Conservation (phyloP, 352 stramenopile genomes). For the Phytophthora sp. region DNA sequence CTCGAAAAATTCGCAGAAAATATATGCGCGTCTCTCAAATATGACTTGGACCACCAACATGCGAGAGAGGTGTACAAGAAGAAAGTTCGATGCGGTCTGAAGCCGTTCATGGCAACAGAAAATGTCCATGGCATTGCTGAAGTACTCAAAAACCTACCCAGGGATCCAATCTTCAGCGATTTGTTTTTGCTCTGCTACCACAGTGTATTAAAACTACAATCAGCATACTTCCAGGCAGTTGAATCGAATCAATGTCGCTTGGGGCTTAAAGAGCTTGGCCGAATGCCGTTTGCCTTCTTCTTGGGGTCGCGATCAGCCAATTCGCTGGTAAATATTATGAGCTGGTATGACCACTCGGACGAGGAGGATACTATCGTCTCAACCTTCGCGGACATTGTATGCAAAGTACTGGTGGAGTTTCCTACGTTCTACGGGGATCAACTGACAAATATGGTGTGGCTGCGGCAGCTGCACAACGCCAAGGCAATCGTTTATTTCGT, state of each 20-base stretch:
- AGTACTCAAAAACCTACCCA: constrained; percentile 81
- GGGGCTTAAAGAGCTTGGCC: constrained; percentile 49
- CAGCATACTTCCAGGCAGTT: constrained; percentile 63
- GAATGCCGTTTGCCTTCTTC: constrained; percentile 78
- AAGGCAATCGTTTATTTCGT: constrained; percentile 72
- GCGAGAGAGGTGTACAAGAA: constrained; percentile 81
- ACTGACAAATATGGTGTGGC: constrained; percentile 70
- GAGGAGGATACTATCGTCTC: constrained; percentile 43
- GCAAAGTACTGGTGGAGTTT: constrained; percentile 62
- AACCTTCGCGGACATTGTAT: constrained; percentile 76
- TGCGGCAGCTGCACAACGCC: constrained; percentile 51
- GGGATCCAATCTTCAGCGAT: constrained; percentile 75
- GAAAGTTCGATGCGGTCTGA: constrained; percentile 70
- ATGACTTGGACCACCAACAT: constrained; percentile 77
- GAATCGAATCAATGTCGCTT: constrained; percentile 59
- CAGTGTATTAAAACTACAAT: constrained; percentile 51
- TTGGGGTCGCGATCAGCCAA: constrained; percentile 60
- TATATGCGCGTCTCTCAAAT: constrained; percentile 81
- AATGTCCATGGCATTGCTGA: constrained; percentile 80
- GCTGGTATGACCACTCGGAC: constrained; percentile 44
- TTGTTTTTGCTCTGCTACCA: constrained; percentile 79
- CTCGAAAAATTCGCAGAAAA: constrained; percentile 82
- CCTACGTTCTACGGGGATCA: constrained; percentile 75
- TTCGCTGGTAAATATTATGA: constrained; percentile 62
- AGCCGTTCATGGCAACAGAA: constrained; percentile 62